These are phyloP conservation scores for Phaeophleospora eucalypticola DNA, from an alignment of 2,329 filamentous ascomycete species.

Conservation along the genomic window DNA sequence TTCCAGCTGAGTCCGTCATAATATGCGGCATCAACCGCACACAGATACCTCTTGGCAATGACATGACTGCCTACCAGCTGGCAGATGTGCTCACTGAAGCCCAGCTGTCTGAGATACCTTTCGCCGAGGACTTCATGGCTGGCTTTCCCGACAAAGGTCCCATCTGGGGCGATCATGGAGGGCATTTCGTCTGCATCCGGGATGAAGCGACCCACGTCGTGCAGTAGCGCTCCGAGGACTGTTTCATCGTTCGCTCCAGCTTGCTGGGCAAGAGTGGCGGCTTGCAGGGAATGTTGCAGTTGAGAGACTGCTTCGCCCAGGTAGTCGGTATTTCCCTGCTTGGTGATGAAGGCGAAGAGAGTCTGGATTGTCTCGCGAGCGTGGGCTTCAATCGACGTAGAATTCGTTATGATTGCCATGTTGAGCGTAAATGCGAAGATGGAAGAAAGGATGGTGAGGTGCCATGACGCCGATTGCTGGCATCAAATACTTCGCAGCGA, in stretches of 20 bases:
- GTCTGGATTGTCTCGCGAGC: constrained; percentile 17
- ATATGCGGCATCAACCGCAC: constrained; percentile 33
- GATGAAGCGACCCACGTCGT: constrained; percentile 43
- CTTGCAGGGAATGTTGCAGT: constrained; percentile 32
- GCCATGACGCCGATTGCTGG: constrained; percentile 3
- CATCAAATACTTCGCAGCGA: too few species aligned
- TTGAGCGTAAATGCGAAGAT: constrained; percentile 3
- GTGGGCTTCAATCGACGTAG: constrained; percentile 8
- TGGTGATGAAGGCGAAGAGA: constrained; percentile 21
- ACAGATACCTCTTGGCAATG: constrained; percentile 40
- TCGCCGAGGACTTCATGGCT: constrained; percentile 40
- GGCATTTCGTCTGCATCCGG: constrained; percentile 30
- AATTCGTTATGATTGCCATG: constrained; percentile 2
- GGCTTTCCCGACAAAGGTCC: constrained; percentile 35
- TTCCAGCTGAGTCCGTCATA: constrained; percentile 35
- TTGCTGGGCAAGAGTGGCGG: constrained; percentile 27
- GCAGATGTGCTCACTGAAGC: constrained; percentile 37
- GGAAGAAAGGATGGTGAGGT: background rate
- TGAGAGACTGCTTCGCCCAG: constrained; percentile 31
- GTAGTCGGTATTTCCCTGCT: constrained; percentile 30
- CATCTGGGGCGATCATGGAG: constrained; percentile 21
- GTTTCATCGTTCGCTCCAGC: constrained; percentile 27
- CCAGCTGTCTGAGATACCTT: constrained; percentile 32
- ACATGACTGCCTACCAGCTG: constrained; percentile 39
- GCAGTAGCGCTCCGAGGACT: constrained; percentile 38